These are phyloP conservation scores for Durusdinium trenchii DNA, from an alignment of 73 alveolate genomes.

Conservation along the genomic window DNA sequence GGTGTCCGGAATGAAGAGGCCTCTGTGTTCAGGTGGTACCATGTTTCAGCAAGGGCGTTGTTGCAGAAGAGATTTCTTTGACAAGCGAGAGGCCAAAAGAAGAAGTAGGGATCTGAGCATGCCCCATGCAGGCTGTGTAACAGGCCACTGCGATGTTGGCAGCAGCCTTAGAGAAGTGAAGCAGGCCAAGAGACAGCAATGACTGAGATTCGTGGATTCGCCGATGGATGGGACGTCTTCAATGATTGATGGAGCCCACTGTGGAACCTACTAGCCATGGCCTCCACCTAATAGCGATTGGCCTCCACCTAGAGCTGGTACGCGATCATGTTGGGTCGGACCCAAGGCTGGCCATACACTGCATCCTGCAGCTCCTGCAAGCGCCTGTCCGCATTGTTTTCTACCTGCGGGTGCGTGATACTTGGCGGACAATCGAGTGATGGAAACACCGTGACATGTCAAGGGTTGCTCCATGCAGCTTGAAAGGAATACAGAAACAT, in stretches of 20 bases:
- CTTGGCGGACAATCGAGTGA: neutral
- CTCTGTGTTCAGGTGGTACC: too few species aligned
- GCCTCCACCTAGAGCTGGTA: neutral
- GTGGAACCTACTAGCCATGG: neutral
- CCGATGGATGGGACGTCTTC: neutral
- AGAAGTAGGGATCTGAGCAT: too few species aligned
- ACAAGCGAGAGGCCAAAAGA: too few species aligned
- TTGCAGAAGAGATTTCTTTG: too few species aligned
- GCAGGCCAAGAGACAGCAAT: neutral
- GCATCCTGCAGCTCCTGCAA: constrained; percentile 66
- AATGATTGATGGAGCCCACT: neutral
- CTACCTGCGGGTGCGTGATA: constrained; percentile 53
- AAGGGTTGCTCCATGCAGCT: too few species aligned
- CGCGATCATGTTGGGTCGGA: neutral
- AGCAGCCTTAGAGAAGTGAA: neutral
- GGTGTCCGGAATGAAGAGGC: too few species aligned
- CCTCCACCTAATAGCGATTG: neutral
- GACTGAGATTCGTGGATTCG: neutral
- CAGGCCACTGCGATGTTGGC: constrained; percentile 72
- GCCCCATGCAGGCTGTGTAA: constrained; percentile 78
- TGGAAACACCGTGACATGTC: too few species aligned
- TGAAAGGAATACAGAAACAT: too few species aligned
- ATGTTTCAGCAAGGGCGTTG: too few species aligned
- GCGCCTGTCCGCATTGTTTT: constrained; percentile 90
- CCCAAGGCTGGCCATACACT: constrained; percentile 71